Evolutionary conservation across 805 yeast genomes (phyloP), one percentile per base, ranked within the genome.

Genomic region (Metschnikowia proteae): DNA sequence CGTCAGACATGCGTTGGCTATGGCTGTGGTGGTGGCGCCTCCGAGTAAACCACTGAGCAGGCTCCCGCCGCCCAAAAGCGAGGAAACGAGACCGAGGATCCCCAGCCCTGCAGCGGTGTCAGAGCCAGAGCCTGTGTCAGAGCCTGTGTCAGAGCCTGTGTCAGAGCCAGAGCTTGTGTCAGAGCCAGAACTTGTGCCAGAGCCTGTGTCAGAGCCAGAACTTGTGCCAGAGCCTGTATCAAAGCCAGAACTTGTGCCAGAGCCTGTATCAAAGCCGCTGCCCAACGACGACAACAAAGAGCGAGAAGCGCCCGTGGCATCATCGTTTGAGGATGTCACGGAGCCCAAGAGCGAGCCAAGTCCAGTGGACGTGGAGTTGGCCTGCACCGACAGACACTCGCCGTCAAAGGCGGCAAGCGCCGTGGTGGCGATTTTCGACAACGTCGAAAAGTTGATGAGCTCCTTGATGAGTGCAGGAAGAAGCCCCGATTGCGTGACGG

Each of bases 351-450:
- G 22, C 23, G 46, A 41, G 10, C 49, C 46, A 10, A 40, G 27
- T 7, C 40, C 26, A 29, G 45, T 10, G 23, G 49, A 11, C 5
- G 53, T 29, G n/a, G 46, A 26, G 9, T 39, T 44, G 13, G 34
- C 11, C 17, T 30, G 17, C 4, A 43, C 35, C 6, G 49, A 33
- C 13, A 54, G 26, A 35, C 75, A 74, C 25, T 67, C 64, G 4
- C 60, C 60, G 5, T 48, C 37, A 49, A 63, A 63, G 2, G 74
- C 76, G 25, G 71, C 68, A 48, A 71, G 61, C 1, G 74, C 71
- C 42, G 68, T 70, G 41, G 64, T 57, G 23, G 62, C 60, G 34
- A 72, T 68, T 13, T 69, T 66, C 37, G 61, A 44, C 51, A 70
- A 63, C 40, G 74, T 71, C 37, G 59, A 45, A 38, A 64, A 56